Evolutionary conservation across 768 basidiomycete species (phyloP), one percentile per base, ranked within the genome.

Genomic region (Suillus brevipes): DNA sequence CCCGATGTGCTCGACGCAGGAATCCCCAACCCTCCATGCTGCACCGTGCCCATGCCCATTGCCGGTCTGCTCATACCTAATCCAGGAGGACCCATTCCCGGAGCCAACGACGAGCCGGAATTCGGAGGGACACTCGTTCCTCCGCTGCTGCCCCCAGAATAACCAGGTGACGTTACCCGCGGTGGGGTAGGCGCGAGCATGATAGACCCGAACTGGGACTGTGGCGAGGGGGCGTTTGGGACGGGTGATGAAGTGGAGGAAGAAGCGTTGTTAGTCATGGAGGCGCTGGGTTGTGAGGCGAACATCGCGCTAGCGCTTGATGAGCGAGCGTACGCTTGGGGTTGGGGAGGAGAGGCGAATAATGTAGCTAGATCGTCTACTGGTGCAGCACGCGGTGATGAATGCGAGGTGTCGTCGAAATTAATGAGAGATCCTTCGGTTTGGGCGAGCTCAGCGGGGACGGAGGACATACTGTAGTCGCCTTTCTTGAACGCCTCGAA

Each of bases 401-500:
- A 70, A 25, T 63, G 71, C 37, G 66, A 61, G 23, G 67, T 74
- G 47, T 92, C 91, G 70, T 94, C 90, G 67, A 95, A 82, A 76
- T 94, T 92, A 71, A 94, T 94, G 62, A 94, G 82, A 2, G 91
- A 91, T 6, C 78, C 62, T 40, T 76, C 78, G 1, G 50, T 18
- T 52, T 18, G 28, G 25, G 68, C 71, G 74, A 76, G 55, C 81
- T 78, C 34, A 87, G 77, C 70, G 90, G 87, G 5, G 82, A 73
- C 4, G 91, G 89, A 64, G 88, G 87, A 28, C 87, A 78, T 9
- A 88, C 87, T 20, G 82, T 84, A 96, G 78, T 99, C 95, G 60
- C 97, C 97, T 64, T 86, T 88, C 78, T 94, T 94, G 84, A 91
- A 98, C 0, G 94, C 89, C 65, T 98, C 95, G 74, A 95, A 98